Percentiles rank a stretch among this genome's conserved stretches.
Conservation (phyloP, 2,329 filamentous ascomycete species). For the Colletotrichum orchidophilum region DNA sequence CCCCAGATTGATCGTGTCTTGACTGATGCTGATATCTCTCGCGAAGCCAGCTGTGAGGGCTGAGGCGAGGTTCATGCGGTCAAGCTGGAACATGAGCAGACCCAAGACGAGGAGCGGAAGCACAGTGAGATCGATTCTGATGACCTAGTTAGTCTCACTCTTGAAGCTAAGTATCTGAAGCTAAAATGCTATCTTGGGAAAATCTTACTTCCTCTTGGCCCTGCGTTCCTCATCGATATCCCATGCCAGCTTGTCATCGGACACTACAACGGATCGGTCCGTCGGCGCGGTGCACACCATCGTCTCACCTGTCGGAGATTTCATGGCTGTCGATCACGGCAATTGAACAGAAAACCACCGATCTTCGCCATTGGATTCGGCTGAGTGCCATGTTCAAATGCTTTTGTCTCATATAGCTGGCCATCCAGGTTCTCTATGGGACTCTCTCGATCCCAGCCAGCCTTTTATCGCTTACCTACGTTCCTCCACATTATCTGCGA, state of each 20-base stretch:
- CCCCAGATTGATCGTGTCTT: slow-evolving; percentile 60
- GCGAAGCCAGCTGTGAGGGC: slow-evolving; percentile 59
- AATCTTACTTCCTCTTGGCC: slow-evolving; percentile 34
- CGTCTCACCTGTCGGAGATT: slow-evolving; percentile 2
- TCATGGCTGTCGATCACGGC: slow-evolving; percentile 5
- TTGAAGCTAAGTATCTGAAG: not conserved
- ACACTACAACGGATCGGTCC: slow-evolving; percentile 22
- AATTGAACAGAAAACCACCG: not conserved
- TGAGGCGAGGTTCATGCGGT: slow-evolving; percentile 62
- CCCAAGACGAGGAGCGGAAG: slow-evolving; percentile 59
- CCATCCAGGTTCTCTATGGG: slow-evolving; percentile 20
- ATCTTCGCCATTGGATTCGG: not conserved
- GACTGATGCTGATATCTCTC: slow-evolving; percentile 50
- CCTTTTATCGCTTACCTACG: not conserved
- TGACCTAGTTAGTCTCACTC: not conserved
- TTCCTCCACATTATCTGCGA: not conserved
- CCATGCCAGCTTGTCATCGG: slow-evolving; percentile 29
- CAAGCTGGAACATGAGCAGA: slow-evolving; percentile 60
- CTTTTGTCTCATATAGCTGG: not conserved
- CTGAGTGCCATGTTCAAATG: not conserved
- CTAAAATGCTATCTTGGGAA: not conserved
- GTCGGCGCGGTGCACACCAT: slow-evolving; percentile 23
- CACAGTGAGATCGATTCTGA: slow-evolving; percentile 56
- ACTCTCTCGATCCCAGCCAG: not conserved
- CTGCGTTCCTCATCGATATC: slow-evolving; percentile 28